Percentiles rank a stretch among this genome's conserved stretches.
Evolutionary conservation across 139 green algal species (phyloP).

Genomic region (Chlamydomonas sp.): DNA sequence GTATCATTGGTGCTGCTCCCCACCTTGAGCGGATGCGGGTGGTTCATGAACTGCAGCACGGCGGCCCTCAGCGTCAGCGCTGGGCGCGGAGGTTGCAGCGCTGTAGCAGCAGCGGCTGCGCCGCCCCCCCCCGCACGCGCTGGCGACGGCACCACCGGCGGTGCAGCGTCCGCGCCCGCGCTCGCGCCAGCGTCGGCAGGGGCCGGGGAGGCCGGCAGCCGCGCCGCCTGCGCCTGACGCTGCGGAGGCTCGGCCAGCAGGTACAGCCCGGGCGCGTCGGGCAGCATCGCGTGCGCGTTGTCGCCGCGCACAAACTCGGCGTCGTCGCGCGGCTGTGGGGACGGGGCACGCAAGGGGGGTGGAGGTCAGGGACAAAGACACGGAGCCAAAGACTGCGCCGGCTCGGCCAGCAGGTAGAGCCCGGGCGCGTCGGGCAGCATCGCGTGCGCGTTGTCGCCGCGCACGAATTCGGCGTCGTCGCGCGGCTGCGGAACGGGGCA

Average conservation of each 20-base stretch:
- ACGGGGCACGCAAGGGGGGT: neutral
- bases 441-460: slow-evolving; percentile 55
- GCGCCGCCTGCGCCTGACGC: neutral
- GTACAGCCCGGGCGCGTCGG: slow-evolving; percentile 70
- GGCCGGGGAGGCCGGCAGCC: neutral
- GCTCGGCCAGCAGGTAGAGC: slow-evolving; percentile 52
- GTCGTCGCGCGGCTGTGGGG: neutral
- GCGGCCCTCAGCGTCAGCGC: slow-evolving; percentile 46
- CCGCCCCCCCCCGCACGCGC: no score
- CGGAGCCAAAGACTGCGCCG: neutral
- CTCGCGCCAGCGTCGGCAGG: neutral
- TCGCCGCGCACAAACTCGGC: slow-evolving; percentile 28
- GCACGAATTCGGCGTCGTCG: slow-evolving; percentile 5
- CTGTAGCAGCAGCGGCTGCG: no score
- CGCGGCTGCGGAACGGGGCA: neutral
- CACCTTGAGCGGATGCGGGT: slow-evolving; percentile 93
- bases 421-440: slow-evolving; percentile 73
- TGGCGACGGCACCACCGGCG: no score
- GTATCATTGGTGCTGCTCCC: no score
- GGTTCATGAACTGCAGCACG: slow-evolving; percentile 77
- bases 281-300: slow-evolving; percentile 76
- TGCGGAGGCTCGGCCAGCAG: slow-evolving; percentile 5
- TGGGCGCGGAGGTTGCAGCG: no score
- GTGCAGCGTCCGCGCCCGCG: neutral
- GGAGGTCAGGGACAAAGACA: neutral